Conservation (phyloP, 2,329 filamentous ascomycete species). For the Cercospora sp. region DNA sequence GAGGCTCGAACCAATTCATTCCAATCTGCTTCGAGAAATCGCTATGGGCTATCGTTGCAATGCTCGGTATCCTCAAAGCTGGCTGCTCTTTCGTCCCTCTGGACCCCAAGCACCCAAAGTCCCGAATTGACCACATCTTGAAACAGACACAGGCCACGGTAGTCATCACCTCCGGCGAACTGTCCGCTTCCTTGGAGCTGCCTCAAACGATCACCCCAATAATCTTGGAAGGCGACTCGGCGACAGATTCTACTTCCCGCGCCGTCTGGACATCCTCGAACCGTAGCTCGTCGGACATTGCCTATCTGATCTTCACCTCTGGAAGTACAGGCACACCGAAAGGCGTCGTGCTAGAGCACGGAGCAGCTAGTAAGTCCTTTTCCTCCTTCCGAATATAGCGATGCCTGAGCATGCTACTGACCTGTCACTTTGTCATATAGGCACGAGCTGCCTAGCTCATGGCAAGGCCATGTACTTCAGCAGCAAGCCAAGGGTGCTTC, state of each 20-base stretch:
- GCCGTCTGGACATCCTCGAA: not conserved
- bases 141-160: not conserved
- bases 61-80: not conserved
- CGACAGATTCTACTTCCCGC: not conserved
- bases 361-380: not conserved
- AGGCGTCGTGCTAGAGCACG: slow-evolving; percentile 27
- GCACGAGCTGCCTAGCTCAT: not conserved
- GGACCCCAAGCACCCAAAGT: not conserved
- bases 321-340: slow-evolving; percentile 26
- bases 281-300: not conserved
- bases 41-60: not conserved
- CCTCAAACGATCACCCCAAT: not conserved
- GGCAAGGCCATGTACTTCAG: not conserved
- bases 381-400: not conserved
- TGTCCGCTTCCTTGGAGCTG: not conserved
- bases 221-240: not conserved
- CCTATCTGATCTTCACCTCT: slow-evolving; percentile 26
- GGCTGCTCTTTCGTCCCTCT: not conserved
- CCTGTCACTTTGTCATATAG: not conserved
- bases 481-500: not conserved
- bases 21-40: not conserved
- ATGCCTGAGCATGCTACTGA: slow-evolving; percentile 2
- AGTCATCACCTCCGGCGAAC: not conserved
- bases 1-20: no score
- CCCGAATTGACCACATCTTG: not conserved